Conservation (phyloP, 1,139 yeast genomes). For the Protomyces arabidopsidicola region DNA sequence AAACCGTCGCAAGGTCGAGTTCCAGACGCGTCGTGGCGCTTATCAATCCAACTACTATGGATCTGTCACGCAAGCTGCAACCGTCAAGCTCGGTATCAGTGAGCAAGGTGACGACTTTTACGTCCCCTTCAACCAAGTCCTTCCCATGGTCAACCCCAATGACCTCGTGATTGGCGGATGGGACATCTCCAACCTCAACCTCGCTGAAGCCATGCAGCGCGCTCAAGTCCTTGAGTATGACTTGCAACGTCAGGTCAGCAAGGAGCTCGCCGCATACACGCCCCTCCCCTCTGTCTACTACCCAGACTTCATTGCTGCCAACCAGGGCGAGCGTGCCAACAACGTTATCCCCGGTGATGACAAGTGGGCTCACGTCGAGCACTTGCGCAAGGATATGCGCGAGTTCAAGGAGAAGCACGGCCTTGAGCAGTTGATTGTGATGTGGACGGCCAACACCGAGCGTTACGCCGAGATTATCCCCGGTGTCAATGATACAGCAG, state of each 20-base stretch:
- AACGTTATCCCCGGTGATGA: slow-evolving; percentile 66
- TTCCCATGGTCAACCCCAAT: slow-evolving; percentile 86
- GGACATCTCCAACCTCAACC: slow-evolving; percentile 75
- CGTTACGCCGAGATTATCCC: slow-evolving; percentile 73
- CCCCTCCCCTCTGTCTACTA: slow-evolving; percentile 87
- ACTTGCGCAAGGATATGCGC: slow-evolving; percentile 74
- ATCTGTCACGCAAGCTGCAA: slow-evolving; percentile 91
- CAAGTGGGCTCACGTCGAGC: slow-evolving; percentile 90
- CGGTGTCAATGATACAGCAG: slow-evolving; percentile 86
- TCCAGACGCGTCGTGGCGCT: slow-evolving; percentile 77
- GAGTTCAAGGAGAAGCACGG: slow-evolving; percentile 68
- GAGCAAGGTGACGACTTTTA: slow-evolving; percentile 76
- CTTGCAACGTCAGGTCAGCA: slow-evolving; percentile 70
- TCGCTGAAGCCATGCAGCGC: slow-evolving; percentile 76
- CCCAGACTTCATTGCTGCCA: slow-evolving; percentile 94
- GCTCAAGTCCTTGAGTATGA: slow-evolving; percentile 83
- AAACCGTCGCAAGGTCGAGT: slow-evolving; percentile 70
- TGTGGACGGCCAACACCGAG: slow-evolving; percentile 98
- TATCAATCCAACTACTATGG: slow-evolving; percentile 86
- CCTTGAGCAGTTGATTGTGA: slow-evolving; percentile 80
- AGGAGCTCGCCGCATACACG: slow-evolving; percentile 56
- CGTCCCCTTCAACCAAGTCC: slow-evolving; percentile 84
- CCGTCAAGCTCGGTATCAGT: slow-evolving; percentile 85
- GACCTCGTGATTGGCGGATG: slow-evolving; percentile 90
- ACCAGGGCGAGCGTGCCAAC: slow-evolving; percentile 88